Evolutionary conservation across 2,329 filamentous ascomycete species (phyloP), one percentile per base, ranked within the genome.

Genomic region (Fusarium concolor): DNA sequence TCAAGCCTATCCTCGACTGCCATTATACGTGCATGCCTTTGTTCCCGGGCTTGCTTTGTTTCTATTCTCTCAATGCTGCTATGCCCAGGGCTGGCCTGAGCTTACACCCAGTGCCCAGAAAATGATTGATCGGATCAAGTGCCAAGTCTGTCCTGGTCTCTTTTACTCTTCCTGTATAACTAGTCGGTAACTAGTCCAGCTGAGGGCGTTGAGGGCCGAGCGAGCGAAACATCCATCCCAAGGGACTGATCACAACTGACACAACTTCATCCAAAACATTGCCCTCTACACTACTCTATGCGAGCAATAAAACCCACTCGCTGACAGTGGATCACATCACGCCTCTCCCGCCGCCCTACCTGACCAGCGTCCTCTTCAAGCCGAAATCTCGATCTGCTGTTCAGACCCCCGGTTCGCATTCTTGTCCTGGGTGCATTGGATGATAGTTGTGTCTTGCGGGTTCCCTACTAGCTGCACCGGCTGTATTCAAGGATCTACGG

Each of bases 391-490:
- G 73, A 77, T 75, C 65, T 47, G 43, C 22, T 38, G 33, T 49
- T 54, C 62, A 53, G 46, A 59, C 51, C 69, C 70, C 70, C 62
- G 76, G 77, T 77, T 77, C 74, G 71, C 77, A 76, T 76, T 71
- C 72, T 74, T 72, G 71, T 70, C 62, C 70, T 75, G 65, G 68
- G 49, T 54, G 44, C 45, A 43, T 43, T 58, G 52, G 62, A 61
- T 62, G 69, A 72, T 71, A 72, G 58, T 49, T 56, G 62, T 79
- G 74, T 80, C 75, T 81, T 79, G 77, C 75, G 72, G 73, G 74
- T 69, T 62, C 72, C 74, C 76, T 74, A 68, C 64, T 61, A 69
- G 67, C 52, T 68, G 67, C 59, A 73, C 71, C 66, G 62, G 68
- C 60, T 56, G 73, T 72, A 74, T 74, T 74, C 65, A 44, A 71